Evolutionary conservation across 1,284 basidiomycete genomes (phyloP).

Genomic region (Ceraceosorus guamensis): DNA sequence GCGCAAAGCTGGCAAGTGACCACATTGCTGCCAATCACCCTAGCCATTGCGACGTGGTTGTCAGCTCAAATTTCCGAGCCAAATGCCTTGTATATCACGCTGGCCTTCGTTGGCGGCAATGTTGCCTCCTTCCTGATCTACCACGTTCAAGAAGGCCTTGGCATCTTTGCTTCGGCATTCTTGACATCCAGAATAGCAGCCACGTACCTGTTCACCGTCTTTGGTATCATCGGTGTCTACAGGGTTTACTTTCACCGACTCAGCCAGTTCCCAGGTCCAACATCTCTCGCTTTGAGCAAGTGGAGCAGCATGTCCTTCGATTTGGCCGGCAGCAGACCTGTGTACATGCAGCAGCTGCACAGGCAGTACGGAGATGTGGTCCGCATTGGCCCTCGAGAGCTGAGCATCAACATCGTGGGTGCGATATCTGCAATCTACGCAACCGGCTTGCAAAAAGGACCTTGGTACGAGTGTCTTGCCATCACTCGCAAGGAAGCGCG

Average conservation of each 20-base stretch:
- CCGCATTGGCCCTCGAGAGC: slow-evolving; percentile 18
- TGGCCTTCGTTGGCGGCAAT: too few species aligned
- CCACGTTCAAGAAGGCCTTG: too few species aligned
- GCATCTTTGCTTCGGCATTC: too few species aligned
- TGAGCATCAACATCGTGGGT: slow-evolving; percentile 18
- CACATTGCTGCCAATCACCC: too few species aligned
- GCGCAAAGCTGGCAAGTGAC: too few species aligned
- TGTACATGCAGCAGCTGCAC: slow-evolving; percentile 13
- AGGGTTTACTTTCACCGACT: slow-evolving; percentile 21
- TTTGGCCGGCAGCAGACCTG: slow-evolving; percentile 11
- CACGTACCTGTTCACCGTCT: slow-evolving; percentile 1
- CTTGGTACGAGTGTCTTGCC: slow-evolving; percentile 16
- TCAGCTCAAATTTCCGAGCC: too few species aligned
- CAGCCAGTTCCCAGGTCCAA: slow-evolving; percentile 16
- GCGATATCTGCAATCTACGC: slow-evolving; percentile 17
- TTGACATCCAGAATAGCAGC: too few species aligned
- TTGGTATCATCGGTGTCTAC: slow-evolving; percentile 17
- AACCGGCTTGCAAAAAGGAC: slow-evolving; percentile 14
- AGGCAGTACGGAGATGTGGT: slow-evolving; percentile 19
- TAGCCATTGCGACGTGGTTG: too few species aligned
- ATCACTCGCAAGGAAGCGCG: slow-evolving; percentile 11
- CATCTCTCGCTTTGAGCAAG: slow-evolving; percentile 14
- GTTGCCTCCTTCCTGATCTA: too few species aligned
- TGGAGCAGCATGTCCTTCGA: slow-evolving; percentile 16
- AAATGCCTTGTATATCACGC: too few species aligned